Base-by-base conservation (phyloP, 225 moss, liverwort and hornwort genomes). In the Pleurozium schreberi region DNA sequence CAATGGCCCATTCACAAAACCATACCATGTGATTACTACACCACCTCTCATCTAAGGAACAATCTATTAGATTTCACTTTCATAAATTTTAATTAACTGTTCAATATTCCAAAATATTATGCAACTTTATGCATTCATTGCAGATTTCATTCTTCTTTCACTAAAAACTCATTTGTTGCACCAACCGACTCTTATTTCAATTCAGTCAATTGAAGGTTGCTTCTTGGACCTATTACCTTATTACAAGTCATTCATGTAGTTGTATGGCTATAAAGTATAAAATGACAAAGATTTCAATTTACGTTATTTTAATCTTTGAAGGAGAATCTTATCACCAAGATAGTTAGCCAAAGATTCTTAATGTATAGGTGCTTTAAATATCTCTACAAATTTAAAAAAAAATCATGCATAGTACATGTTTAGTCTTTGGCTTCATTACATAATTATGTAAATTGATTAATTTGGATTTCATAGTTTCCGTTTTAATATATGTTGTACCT, bases 131-230 rank as follows among this genome's bases (percentile, higher is more conserved):
- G 2, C 0, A 0, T 33, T 8, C 4, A 18, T 2, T 47, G 1
- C 0, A 0, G 0, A 74, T 30, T 74, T 75, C 7, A 19, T 30
- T 49, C 0, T 49, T 9, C 0, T 53, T 53, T 77, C 1, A 36
- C 0, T 9, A 0, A 53, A 36, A 53, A 9, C 3, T 76, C 14
- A 34, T 36, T 9, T 3, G 36, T 7, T 23, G 5, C 0, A 9
- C 2, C 3, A 36, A 20, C 0, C 0, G 0, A 34, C 2, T 2
- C 1, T 6, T 36, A 52, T 53, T 36, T 36, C 11, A 6, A 52
- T 36, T 76, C 3, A 53, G 2, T 4, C 9, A 0, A 9, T 53
- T 6, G 53, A 53, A 0, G 9, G 2, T 5, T 1, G 0, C 2
- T 23, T 38, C 4, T 77, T 23, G 0, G 15, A 77, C 3, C 0